These are phyloP conservation scores for Thermomyces lanuginosus DNA, from an alignment of 2,329 filamentous ascomycete species.

Conservation along the genomic window DNA sequence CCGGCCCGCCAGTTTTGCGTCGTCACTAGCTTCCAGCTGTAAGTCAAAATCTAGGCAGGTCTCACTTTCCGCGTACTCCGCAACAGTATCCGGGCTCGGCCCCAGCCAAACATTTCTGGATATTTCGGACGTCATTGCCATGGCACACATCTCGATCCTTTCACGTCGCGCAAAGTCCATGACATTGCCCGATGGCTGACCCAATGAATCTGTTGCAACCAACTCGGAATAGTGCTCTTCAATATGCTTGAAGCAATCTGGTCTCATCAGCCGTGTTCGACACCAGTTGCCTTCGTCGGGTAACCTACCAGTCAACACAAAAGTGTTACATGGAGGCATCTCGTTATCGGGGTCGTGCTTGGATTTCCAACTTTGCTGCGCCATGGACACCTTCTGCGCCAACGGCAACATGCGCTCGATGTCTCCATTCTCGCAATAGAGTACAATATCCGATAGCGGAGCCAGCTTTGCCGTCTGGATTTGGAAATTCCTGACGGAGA, in stretches of 20 bases:
- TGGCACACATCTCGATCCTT: constrained; percentile 76
- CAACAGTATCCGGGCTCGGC: constrained; percentile 57
- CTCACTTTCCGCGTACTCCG: too few relatives aligned
- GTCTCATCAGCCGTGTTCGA: constrained; percentile 21
- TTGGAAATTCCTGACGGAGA: constrained; percentile 93
- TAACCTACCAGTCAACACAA: constrained; percentile 46
- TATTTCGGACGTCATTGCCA: constrained; percentile 83
- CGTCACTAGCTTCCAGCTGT: constrained; percentile 71
- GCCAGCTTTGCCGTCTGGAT: constrained; percentile 85
- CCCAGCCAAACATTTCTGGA: constrained; percentile 81
- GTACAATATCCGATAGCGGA: constrained; percentile 74
- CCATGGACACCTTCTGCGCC: constrained; percentile 49
- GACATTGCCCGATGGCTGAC: constrained; percentile 56
- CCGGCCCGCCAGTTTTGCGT: too few relatives aligned
- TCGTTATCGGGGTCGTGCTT: constrained; percentile 42
- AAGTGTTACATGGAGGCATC: constrained; percentile 64
- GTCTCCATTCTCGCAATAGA: constrained; percentile 63
- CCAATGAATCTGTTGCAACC: constrained; percentile 57
- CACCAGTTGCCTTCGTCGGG: background rate
- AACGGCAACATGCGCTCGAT: constrained; percentile 49
- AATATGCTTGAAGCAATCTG: constrained; percentile 51
- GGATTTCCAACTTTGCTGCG: constrained; percentile 60
- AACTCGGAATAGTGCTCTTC: constrained; percentile 54
- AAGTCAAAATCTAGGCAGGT: too few relatives aligned
- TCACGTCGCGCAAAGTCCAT: constrained; percentile 83